phyloP scores from a whole-genome alignment of 1,284 basidiomycete species.

The Hemileia vastatrix region DNA sequence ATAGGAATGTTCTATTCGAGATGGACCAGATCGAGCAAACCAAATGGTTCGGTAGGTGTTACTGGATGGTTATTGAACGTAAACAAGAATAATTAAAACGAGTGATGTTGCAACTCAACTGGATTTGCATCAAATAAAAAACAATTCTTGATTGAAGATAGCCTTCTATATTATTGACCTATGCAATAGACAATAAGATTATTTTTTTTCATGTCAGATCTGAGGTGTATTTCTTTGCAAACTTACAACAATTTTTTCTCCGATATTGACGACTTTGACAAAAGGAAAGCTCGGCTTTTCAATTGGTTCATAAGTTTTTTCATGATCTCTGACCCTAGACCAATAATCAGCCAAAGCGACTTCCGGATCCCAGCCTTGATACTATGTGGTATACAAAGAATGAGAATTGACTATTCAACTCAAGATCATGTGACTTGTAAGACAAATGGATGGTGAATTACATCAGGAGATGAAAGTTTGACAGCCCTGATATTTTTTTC shows the following conservation, averaged over 20 bases:
- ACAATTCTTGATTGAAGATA: constrained; percentile 78
- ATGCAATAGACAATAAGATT: not conserved
- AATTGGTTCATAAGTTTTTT: constrained; percentile 77
- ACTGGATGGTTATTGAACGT: constrained; percentile 1
- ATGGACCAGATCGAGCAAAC: constrained; percentile 20
- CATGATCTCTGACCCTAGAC: constrained; percentile 74
- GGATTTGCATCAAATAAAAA: constrained; percentile 49
- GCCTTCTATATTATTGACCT: constrained; percentile 66
- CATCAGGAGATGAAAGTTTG: constrained; percentile 95
- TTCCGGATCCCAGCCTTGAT: constrained; percentile 83
- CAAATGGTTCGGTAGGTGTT: constrained; percentile 22
- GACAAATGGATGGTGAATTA: constrained; percentile 46
- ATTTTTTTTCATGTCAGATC: constrained; percentile 51
- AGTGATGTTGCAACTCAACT: constrained; percentile 14
- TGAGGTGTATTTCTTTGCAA: not conserved
- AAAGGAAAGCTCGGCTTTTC: constrained; percentile 64
- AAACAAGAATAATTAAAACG: not conserved
- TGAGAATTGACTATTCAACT: no score
- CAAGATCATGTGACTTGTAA: not conserved
- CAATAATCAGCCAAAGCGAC: constrained; percentile 85
- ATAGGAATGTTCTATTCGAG: constrained; percentile 91
- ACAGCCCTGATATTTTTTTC: constrained; percentile 89
- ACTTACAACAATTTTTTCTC: constrained; percentile 20
- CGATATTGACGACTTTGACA: constrained; percentile 84
- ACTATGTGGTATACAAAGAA: constrained; percentile 50